phyloP scores from a whole-genome alignment of 1,284 basidiomycete species.

The Sporisorium exsertum region DNA sequence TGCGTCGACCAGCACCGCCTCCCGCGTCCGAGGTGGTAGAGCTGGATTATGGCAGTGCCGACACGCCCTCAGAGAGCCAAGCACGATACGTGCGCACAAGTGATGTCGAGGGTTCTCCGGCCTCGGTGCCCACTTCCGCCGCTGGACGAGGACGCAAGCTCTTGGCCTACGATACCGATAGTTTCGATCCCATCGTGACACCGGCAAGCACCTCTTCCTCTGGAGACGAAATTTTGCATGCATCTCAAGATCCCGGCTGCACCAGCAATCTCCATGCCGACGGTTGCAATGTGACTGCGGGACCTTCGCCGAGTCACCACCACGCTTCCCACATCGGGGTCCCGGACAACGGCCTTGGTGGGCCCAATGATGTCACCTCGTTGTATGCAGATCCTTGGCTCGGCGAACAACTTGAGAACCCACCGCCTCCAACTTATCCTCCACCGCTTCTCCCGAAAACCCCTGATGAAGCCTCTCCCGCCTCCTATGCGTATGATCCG shows the following conservation, averaged over 20 bases:
- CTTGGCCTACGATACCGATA: conserved; percentile 28
- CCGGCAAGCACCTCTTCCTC: neutral
- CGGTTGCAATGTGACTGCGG: neutral
- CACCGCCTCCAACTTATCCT: conserved; percentile 16
- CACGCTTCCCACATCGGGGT: neutral
- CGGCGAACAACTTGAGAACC: conserved; percentile 1
- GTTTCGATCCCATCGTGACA: neutral
- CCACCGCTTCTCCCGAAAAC: conserved; percentile 17
- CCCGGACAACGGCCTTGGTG: neutral
- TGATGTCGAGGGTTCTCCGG: conserved; percentile 10
- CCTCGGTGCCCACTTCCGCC: neutral
- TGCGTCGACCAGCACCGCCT: conserved; percentile 37
- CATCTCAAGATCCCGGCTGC: conserved; percentile 1
- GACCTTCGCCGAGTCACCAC: conserved; percentile 5
- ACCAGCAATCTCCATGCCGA: neutral
- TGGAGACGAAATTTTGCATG: neutral
- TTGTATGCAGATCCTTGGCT: conserved; percentile 8
- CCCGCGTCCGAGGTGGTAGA: conserved; percentile 31
- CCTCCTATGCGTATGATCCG: conserved; percentile 25
- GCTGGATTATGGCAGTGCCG: conserved; percentile 43
- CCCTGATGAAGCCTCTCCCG: conserved; percentile 3
- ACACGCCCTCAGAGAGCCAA: neutral
- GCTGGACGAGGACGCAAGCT: conserved; percentile 18
- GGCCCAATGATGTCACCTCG: neutral
- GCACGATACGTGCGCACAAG: conserved; percentile 6